Conservation (phyloP, 2,329 filamentous ascomycete species). For the Xylariaceae sp. region DNA sequence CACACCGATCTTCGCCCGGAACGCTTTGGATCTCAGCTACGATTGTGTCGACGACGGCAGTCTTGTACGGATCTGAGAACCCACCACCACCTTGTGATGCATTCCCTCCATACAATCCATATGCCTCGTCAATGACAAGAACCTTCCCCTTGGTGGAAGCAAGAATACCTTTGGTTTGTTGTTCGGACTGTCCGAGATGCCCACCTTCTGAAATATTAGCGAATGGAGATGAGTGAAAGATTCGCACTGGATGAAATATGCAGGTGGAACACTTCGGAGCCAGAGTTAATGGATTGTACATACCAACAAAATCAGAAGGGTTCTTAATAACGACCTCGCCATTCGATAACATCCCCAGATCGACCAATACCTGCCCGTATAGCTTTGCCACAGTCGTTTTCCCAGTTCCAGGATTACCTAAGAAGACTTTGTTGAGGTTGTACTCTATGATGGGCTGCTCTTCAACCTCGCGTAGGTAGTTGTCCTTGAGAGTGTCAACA, state of each 20-base stretch:
- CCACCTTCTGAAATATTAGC: too few relatives aligned
- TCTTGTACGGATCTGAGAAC: conserved; percentile 47
- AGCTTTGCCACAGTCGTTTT: conserved; percentile 33
- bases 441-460: conserved; percentile 26
- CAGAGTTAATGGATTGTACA: too few relatives aligned
- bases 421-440: conserved; percentile 29
- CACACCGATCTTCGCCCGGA: conserved; percentile 69
- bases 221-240: too few relatives aligned
- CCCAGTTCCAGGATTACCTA: conserved; percentile 30
- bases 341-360: conserved; percentile 36
- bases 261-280: too few relatives aligned
- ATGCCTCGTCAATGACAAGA: conserved; percentile 78
- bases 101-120: conserved; percentile 55
- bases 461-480: conserved; percentile 28
- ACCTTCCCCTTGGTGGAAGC: conserved; percentile 68
- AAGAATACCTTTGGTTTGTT: conserved; percentile 69
- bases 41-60: conserved; percentile 69
- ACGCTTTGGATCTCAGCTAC: conserved; percentile 70
- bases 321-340: conserved; percentile 63
- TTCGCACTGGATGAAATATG: too few relatives aligned
- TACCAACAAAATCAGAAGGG: conserved; percentile 61
- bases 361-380: conserved; percentile 29
- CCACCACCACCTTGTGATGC: conserved; percentile 17
- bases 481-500: conserved; percentile 30
- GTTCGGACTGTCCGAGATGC: conserved; percentile 63